Conservation (phyloP, 768 basidiomycete species). For the Hortiboletus flavorubellus region DNA sequence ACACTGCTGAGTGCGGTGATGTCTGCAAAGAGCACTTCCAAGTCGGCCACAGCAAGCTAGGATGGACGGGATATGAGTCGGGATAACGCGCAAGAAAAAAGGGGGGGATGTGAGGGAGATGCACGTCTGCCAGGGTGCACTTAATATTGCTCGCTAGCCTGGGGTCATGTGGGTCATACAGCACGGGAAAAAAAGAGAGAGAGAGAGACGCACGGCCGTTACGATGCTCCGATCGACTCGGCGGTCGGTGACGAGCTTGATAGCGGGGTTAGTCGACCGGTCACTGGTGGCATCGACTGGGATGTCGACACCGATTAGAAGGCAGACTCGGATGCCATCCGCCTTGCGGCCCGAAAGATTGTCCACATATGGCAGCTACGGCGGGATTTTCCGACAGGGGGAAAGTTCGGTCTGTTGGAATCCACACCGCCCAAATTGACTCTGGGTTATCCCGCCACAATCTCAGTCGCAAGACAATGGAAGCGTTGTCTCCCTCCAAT, state of each 20-base stretch:
- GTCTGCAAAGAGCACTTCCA: slow-evolving; percentile 69
- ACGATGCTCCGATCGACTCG: slow-evolving; percentile 72
- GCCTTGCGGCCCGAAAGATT: too few relatives aligned
- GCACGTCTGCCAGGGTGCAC: slow-evolving; percentile 64
- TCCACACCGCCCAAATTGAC: too few relatives aligned
- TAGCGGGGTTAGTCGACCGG: slow-evolving; percentile 25
- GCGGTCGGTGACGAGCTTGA: slow-evolving; percentile 38
- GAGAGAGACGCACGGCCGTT: slow-evolving; percentile 44
- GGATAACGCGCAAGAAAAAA: not conserved
- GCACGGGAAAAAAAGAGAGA: not conserved
- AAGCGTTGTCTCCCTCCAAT: too few relatives aligned
- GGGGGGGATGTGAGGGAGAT: slow-evolving; percentile 8
- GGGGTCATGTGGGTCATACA: not conserved
- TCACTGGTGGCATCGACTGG: slow-evolving; percentile 34
- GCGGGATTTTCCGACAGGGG: too few relatives aligned
- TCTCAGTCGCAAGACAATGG: too few relatives aligned
- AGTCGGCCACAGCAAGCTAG: slow-evolving; percentile 60
- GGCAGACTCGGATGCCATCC: too few relatives aligned
- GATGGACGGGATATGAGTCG: not conserved
- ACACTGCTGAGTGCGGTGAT: slow-evolving; percentile 76
- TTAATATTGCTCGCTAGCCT: slow-evolving; percentile 55
- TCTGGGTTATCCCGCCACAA: too few relatives aligned
- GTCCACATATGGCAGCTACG: too few relatives aligned
- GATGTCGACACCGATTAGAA: slow-evolving; percentile 4
- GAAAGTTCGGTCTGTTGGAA: too few relatives aligned